Evolutionary conservation across 306 rosid species (phyloP), one percentile per base, ranked within the genome.

Genomic region (Quercus parvula): DNA sequence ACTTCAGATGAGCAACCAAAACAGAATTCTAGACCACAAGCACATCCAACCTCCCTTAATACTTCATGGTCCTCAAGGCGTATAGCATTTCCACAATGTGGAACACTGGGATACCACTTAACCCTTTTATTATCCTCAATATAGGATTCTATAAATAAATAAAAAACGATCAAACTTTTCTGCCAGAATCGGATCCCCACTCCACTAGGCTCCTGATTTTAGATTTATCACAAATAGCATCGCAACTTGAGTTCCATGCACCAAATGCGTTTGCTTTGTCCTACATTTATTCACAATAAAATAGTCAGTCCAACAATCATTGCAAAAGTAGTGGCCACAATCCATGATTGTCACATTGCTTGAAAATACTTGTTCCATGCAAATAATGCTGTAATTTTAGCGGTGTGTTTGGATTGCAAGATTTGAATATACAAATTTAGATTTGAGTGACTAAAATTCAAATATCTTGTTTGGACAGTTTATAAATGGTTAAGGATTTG

Each of bases 81-180:
- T 49, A 82, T 52, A 17, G 89, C 84, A 31, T 85, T 79, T 19
- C 89, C 86, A 11, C 89, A 85, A 69, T 85, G 86, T 35, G 89
- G 89, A 76, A 73, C 74, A 46, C 84, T 85, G 0, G 86, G 89
- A 55, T 82, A 85, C 89, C 86, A 79, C 35, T 82, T 82, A 51
- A 85, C 86, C 68, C 56, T 76, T 69, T 72, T 72, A 55, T 85
- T 85, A 61, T 85, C 89, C 57, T 85, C 86, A 69, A 82, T 82
- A 73, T 75, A 85, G 20, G 89, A 82, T 54, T 85, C 86, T 1
- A 82, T 38, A 66, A 85, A 24, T 24, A 24, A 24, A 24, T 24
- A 24, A 86, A 76, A 85, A 76, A 56, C 82, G 84, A 11, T 82
- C 89, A 79, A 85, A 85, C 46, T 82, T 82, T 78, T 79, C 79